These are phyloP conservation scores for Aureobasidium sp. DNA, from an alignment of 2,329 filamentous ascomycete species.

Conservation along the genomic window DNA sequence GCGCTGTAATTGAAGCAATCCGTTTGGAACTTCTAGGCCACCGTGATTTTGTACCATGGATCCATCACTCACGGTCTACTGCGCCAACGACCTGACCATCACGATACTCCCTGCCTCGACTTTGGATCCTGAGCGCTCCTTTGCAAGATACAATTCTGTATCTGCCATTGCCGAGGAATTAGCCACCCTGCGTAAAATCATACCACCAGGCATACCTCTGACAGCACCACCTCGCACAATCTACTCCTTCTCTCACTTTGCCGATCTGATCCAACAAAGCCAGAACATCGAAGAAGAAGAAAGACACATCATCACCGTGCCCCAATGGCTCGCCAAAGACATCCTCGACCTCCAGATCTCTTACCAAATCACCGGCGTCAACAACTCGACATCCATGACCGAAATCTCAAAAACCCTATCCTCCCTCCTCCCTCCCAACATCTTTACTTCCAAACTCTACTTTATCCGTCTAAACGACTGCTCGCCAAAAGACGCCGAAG, in stretches of 20 bases:
- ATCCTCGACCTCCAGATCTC: not conserved
- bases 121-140: not conserved
- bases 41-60: not conserved
- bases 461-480: not conserved
- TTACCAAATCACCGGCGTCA: not conserved
- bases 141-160: not conserved
- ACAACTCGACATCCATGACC: not conserved
- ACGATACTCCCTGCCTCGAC: not conserved
- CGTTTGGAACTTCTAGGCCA: not conserved
- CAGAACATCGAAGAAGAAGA: not conserved
- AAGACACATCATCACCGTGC: not conserved
- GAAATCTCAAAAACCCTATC: not conserved
- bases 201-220: not conserved
- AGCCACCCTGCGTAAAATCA: not conserved
- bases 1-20: too few relatives aligned
- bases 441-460: not conserved
- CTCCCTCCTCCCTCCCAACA: not conserved
- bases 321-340: not conserved
- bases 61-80: not conserved
- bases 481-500: not conserved
- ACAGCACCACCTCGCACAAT: not conserved
- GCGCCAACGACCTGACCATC: not conserved
- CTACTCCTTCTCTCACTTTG: not conserved
- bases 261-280: not conserved
- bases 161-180: not conserved